Evolutionary conservation across 2,329 filamentous ascomycete species (phyloP).

Genomic region (Clonostachys solani): DNA sequence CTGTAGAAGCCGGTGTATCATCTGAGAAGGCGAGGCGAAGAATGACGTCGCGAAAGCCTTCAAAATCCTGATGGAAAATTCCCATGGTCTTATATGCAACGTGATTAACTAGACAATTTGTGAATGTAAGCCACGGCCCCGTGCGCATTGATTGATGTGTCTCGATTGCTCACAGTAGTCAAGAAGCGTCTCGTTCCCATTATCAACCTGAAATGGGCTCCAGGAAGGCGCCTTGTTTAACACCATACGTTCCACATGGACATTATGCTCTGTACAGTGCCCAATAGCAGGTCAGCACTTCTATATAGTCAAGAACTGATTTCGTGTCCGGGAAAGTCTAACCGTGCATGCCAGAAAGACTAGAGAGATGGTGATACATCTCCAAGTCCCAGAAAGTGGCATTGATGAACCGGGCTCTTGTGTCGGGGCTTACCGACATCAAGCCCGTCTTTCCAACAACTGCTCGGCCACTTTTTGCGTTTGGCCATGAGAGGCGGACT

Average conservation of each 20-base stretch:
- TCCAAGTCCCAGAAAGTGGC: neutral
- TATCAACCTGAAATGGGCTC: neutral
- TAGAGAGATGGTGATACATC: neutral
- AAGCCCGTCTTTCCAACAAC: neutral
- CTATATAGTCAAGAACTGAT: neutral
- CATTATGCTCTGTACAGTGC: too few relatives aligned
- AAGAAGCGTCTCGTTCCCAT: neutral
- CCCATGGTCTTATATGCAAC: too few relatives aligned
- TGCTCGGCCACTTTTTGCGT: neutral
- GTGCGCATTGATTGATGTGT: neutral
- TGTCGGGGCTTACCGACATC: neutral
- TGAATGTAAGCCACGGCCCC: neutral
- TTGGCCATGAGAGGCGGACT: constrained; percentile 2
- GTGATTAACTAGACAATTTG: neutral
- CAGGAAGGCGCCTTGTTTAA: neutral
- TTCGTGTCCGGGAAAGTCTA: neutral
- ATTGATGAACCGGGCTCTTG: neutral
- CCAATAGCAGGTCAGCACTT: neutral
- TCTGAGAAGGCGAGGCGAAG: constrained; percentile 2
- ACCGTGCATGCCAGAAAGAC: too few relatives aligned
- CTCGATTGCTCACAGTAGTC: constrained; percentile 1
- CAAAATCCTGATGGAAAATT: neutral
- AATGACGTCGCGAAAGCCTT: neutral
- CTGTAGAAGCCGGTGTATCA: neutral
- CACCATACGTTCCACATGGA: neutral